A percentile compares a stretch with the other conserved stretches of the same genome.
Conservation (phyloP, 208 protist genomes). For the Wallacemonas collosoma region DNA sequence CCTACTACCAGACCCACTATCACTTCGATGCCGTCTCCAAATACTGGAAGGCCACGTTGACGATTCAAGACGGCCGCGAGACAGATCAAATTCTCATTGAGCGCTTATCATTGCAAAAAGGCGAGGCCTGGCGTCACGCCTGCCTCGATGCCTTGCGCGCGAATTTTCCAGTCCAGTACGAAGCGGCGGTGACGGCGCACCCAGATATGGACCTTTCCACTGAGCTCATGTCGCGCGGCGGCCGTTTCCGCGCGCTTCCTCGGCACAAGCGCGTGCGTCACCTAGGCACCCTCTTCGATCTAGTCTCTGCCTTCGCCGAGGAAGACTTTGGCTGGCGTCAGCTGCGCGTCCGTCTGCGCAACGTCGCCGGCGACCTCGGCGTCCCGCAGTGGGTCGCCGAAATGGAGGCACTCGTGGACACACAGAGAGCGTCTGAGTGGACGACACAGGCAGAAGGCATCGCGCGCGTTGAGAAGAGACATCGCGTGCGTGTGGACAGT, state of each 20-base stretch:
- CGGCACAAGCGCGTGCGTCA: slow-evolving; percentile 87
- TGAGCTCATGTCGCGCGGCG: slow-evolving; percentile 63
- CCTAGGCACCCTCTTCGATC: slow-evolving; percentile 61
- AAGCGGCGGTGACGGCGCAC: slow-evolving; percentile 54
- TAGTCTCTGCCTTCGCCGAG: slow-evolving; percentile 77
- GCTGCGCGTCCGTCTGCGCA: slow-evolving; percentile 77
- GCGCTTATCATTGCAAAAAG: slow-evolving; percentile 54
- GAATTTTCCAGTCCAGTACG: slow-evolving; percentile 86
- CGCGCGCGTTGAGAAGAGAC: slow-evolving; percentile 12
- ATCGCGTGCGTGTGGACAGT: no score
- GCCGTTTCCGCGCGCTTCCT: slow-evolving; percentile 72
- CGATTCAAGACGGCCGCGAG: slow-evolving; percentile 55
- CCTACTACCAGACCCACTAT: slow-evolving; percentile 76
- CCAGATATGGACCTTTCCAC: slow-evolving; percentile 83
- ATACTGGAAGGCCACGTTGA: slow-evolving; percentile 64
- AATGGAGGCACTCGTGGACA: slow-evolving; percentile 82
- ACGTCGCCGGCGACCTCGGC: slow-evolving; percentile 61
- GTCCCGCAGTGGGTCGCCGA: slow-evolving; percentile 88
- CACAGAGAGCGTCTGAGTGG: neutral
- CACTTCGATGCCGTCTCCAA: slow-evolving; percentile 34
- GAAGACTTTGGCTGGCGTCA: slow-evolving; percentile 89
- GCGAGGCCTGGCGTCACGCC: slow-evolving; percentile 81
- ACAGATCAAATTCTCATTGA: slow-evolving; percentile 61
- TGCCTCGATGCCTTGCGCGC: slow-evolving; percentile 76
- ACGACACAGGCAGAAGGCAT: slow-evolving; percentile 47